Conservation (phyloP, 2,329 filamentous ascomycete species). For the Fusarium clavum region DNA sequence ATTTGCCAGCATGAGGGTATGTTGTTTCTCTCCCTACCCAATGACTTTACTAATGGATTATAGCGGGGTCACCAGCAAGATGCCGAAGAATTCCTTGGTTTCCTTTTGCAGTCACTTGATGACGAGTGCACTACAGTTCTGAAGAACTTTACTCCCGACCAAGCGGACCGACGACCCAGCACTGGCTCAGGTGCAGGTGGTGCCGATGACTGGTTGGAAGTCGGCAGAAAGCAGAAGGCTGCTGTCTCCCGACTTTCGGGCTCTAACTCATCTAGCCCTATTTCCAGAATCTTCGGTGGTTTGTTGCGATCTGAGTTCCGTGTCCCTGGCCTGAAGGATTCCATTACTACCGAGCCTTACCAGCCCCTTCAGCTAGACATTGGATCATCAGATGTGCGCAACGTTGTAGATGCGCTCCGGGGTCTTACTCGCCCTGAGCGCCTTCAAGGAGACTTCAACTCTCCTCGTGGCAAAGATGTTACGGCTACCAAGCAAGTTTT, state of each 20-base stretch:
- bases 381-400: slow-evolving; percentile 84
- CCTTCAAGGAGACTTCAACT: slow-evolving; percentile 85
- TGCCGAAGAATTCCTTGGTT: slow-evolving; percentile 95
- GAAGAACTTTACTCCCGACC: slow-evolving; percentile 49
- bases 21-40: slow-evolving; percentile 47
- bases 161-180: slow-evolving; percentile 46
- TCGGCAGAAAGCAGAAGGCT: slow-evolving; percentile 90
- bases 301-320: slow-evolving; percentile 89
- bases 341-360: slow-evolving; percentile 92
- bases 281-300: slow-evolving; percentile 95
- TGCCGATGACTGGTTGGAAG: slow-evolving; percentile 82
- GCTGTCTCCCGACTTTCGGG: slow-evolving; percentile 89
- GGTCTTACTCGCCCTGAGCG: slow-evolving; percentile 86
- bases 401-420: slow-evolving; percentile 91
- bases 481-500: slow-evolving; percentile 93
- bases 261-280: slow-evolving; percentile 78
- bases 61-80: slow-evolving; percentile 96
- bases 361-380: slow-evolving; percentile 96
- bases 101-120: slow-evolving; percentile 90
- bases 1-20: slow-evolving; percentile 91
- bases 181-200: slow-evolving; percentile 48
- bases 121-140: slow-evolving; percentile 90
- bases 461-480: slow-evolving; percentile 79
- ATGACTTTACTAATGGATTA: slow-evolving; percentile 29
- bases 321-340: slow-evolving; percentile 87